Base-by-base conservation (phyloP, 2,329 filamentous ascomycete species). In the Zasmidium citrigriseum region DNA sequence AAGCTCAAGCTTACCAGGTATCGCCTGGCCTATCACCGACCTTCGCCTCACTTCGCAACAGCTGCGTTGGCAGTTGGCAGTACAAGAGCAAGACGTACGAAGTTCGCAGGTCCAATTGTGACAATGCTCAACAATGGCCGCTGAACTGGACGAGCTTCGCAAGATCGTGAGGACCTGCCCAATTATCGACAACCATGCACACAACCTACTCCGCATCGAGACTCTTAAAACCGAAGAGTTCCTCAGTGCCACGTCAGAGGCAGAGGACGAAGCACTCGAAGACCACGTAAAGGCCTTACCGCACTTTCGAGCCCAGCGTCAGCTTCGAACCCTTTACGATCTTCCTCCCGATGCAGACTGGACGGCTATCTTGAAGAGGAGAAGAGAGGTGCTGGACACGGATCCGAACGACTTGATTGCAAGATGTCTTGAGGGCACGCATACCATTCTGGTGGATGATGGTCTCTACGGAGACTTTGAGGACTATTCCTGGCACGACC, bases 401-500 rank as follows among this genome's bases (percentile, higher is more conserved):
- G 64, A 78, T 73, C 41, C 80, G 67, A 77, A 85, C 4, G 80
- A 74, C 2, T 86, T 91, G 78, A 79, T 84, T 11, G 78, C 76
- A 46, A 80, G 78, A 61, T 95, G 90, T 66, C 80, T 96, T 3
- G 74, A 83, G 12, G 90, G 90, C 1, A 89, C 90, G 24, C 86
- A 93, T 70, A 85, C 83, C 1, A 79, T 93, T 11, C 79, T 96
- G 1, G 82, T 96, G n/a, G 91, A 95, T 65, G 90, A 95, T 73
- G 88, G 90, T 0, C 75, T 93, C 7, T 81, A 83, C 53, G 80
- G 82, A 7, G 73, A 83, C 20, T 82, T 85, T 1, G 82, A 89
- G 64, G 71, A 79, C 0, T 89, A 85, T 65, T 69, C 76, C 4
- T 89, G 86, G 83, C 87, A 91, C 69, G 82, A 89, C 69, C 76